Base-by-base conservation (phyloP, 1,139 yeast species). In the Yamadazyma sp. region DNA sequence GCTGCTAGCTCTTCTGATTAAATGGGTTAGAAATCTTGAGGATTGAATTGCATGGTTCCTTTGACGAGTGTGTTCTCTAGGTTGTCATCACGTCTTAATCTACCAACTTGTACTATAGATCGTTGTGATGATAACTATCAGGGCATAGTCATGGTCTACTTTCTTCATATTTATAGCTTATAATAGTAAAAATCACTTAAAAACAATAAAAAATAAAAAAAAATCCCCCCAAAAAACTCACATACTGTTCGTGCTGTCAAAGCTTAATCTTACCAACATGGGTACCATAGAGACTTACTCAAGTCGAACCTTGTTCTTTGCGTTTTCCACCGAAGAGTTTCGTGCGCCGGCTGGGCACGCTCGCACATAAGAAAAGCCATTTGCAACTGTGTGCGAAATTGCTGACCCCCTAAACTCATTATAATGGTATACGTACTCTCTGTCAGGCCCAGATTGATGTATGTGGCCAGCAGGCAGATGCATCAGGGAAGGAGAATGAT, bases 381-480 rank as follows among this genome's bases (percentile, higher is more conserved):
- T 29, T 29, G 32, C 32, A 17, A 16, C 20, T 10, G 25, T 10
- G 25, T 31, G 33, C 33, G 33, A 28, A 28, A 28, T 28, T 28
- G 31, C 31, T 28, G 31, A 28, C 9, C 20, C 30, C 30, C 33
- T 27, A 10, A 11, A n/a, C n/a, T 14, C 28, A 12, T 12, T 16
- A 32, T 22, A 28, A 58, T 57, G 60, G 65, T 64, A 49, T 62
- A 55, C 42, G 64, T 64, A 14, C 58, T 66, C 40, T 55, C 66
- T 12, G 62, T 59, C 15, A 62, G 56, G 46, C 65, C 66, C 12
- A 49, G 62, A 47, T 52, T 64, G 23, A 47, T 61, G 25, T 61
- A 60, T 46, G 50, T 64, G 15, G 54, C 66, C 26, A 56, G 53
- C 35, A 54, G 55, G 42, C 63, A 55, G 44, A 39, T 55, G 8